Conservation (phyloP, 345 rosid species). For the Toxicodendron radicans region DNA sequence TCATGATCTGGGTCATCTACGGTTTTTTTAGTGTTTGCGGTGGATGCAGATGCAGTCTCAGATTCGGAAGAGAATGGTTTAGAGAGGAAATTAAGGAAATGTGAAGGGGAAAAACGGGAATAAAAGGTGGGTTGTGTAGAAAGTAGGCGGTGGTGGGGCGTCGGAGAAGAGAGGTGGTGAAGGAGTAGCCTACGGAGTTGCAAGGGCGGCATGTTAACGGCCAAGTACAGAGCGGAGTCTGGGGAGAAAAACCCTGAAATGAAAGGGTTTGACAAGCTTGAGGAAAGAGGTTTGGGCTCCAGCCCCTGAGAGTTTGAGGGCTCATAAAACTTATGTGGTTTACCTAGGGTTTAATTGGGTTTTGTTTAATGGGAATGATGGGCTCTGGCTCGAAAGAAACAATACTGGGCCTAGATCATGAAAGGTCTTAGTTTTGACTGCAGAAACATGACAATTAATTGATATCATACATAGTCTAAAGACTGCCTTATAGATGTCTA, state of each 20-base stretch:
- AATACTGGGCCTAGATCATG: too few relatives aligned
- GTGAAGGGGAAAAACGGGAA: conserved; percentile 23
- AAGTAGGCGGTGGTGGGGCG: conserved; percentile 3
- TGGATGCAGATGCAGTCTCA: conserved; percentile 15
- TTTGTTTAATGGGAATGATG: too few relatives aligned
- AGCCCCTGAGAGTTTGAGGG: too few relatives aligned
- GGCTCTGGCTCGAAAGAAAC: too few relatives aligned
- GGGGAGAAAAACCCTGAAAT: not conserved
- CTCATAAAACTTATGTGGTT: too few relatives aligned
- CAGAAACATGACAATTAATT: too few relatives aligned
- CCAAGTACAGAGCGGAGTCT: too few relatives aligned
- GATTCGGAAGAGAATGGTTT: conserved; percentile 38
- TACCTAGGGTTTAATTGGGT: too few relatives aligned
- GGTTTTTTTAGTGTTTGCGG: conserved; percentile 23
- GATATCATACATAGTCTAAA: too few relatives aligned
- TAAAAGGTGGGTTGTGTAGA: conserved; percentile 14
- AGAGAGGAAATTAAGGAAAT: conserved; percentile 22
- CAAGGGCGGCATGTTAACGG: conserved; percentile 52
- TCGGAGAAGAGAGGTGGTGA: conserved; percentile 30
- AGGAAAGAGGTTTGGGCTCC: not conserved
- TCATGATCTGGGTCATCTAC: conserved; percentile 31
- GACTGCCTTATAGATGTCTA: too few relatives aligned
- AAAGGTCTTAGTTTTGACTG: too few relatives aligned
- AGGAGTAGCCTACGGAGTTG: conserved; percentile 55
- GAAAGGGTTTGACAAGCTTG: not conserved